phyloP scores from a whole-genome alignment of 1,284 basidiomycete genomes.

The Cryptococcus sp. region DNA sequence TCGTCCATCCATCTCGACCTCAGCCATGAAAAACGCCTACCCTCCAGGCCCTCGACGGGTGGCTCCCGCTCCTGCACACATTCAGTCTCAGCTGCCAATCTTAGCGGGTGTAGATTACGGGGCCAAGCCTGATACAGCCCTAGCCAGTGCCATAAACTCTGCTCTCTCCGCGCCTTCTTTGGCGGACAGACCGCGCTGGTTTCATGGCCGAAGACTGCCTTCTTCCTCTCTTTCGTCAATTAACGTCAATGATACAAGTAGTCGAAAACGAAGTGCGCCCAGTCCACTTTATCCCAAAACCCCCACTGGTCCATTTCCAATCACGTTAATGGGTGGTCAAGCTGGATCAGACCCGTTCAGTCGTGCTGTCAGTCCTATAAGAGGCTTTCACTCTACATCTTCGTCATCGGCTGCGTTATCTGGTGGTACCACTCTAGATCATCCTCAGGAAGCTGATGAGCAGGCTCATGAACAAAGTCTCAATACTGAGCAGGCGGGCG shows the following conservation, averaged over 20 bases:
- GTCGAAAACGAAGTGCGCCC: neutral
- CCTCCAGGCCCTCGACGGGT: too few species aligned
- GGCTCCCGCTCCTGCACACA: neutral
- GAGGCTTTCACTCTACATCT: neutral
- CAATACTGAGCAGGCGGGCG: too few species aligned
- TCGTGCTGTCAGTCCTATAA: conserved; percentile 38
- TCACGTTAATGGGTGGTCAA: conserved; percentile 7
- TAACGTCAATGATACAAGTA: neutral
- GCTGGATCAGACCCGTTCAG: conserved; percentile 30
- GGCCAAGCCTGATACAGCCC: conserved; percentile 1
- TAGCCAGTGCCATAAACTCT: conserved; percentile 18
- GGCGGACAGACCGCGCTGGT: conserved; percentile 26
- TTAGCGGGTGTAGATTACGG: neutral
- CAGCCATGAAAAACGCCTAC: too few species aligned
- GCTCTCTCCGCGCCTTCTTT: conserved; percentile 17
- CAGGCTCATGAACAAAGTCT: too few species aligned
- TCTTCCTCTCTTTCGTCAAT: neutral
- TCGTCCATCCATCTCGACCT: too few species aligned
- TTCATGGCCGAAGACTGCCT: conserved; percentile 29
- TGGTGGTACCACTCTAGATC: too few species aligned
- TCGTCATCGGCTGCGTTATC: too few species aligned
- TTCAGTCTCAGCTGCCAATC: neutral
- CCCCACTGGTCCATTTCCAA: conserved; percentile 23
- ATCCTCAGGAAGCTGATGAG: too few species aligned
- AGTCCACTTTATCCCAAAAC: conserved; percentile 24